Evolutionary conservation across 2,329 filamentous ascomycete species (phyloP).

Genomic region (Xylariomycetidae sp.): DNA sequence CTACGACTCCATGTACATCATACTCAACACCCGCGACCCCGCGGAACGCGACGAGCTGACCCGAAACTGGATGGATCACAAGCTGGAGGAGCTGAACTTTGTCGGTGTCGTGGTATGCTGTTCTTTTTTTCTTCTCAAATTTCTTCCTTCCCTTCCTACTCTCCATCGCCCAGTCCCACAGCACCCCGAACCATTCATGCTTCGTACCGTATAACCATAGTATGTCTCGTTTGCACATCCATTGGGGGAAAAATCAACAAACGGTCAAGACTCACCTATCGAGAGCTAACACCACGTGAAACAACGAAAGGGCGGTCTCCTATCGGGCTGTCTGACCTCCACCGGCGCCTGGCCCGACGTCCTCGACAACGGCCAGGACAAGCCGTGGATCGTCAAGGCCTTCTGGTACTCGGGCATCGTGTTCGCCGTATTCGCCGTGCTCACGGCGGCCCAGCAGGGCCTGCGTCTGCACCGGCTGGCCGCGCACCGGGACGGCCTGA

Average conservation of each 20-base stretch:
- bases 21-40: conserved; percentile 9
- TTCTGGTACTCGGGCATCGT: conserved; percentile 40
- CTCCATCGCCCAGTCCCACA: not conserved
- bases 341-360: conserved; percentile 39
- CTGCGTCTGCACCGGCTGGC: conserved; percentile 37
- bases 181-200: conserved; percentile 1
- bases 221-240: too few species aligned
- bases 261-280: too few species aligned
- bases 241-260: too few species aligned
- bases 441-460: conserved; percentile 38
- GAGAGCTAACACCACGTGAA: not conserved
- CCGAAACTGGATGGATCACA: conserved; percentile 9
- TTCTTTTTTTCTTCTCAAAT: not conserved
- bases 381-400: conserved; percentile 36
- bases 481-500: conserved; percentile 32
- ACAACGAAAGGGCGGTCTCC: conserved; percentile 25
- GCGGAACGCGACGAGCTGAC: conserved; percentile 7
- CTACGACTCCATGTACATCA: conserved; percentile 5
- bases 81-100: conserved; percentile 12
- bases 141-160: too few species aligned
- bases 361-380: conserved; percentile 28
- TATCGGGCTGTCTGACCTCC: conserved; percentile 35
- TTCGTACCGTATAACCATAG: too few species aligned
- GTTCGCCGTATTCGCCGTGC: conserved; percentile 45
- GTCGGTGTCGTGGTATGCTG: conserved; percentile 9